These are phyloP conservation scores for Penicillium bialowiezense DNA, from an alignment of 495 filamentous ascomycete genomes.

Conservation along the genomic window DNA sequence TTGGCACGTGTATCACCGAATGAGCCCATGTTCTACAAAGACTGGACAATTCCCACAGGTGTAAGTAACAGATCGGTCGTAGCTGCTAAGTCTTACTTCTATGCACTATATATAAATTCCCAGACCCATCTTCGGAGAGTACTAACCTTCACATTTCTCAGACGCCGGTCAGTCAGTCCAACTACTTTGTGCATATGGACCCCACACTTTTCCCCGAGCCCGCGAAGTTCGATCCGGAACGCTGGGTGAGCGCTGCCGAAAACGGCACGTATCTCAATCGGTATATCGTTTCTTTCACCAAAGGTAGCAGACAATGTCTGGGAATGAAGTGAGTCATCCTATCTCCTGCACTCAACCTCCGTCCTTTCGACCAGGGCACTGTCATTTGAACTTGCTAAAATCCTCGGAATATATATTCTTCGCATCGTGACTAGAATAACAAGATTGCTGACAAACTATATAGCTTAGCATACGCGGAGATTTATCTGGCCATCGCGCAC, in stretches of 20 bases:
- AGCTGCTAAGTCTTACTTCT: too few relatives aligned
- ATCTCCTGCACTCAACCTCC: background rate
- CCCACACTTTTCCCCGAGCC: conserved; percentile 46
- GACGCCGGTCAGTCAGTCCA: conserved; percentile 47
- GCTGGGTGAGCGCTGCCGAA: conserved; percentile 41
- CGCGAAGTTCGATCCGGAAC: conserved; percentile 44
- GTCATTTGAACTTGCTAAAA: too few relatives aligned
- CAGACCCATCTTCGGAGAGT: background rate
- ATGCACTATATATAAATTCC: background rate
- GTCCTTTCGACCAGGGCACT: too few relatives aligned
- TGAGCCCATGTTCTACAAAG: conserved; percentile 36
- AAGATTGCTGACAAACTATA: background rate
- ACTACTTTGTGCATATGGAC: conserved; percentile 47
- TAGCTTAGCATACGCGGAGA: conserved; percentile 40
- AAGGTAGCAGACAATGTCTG: conserved; percentile 44
- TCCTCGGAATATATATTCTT: too few relatives aligned
- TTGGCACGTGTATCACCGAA: conserved; percentile 39
- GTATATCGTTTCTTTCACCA: conserved; percentile 43
- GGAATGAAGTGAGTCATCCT: conserved; percentile 40
- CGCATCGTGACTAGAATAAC: too few relatives aligned
- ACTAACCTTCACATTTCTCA: conserved; percentile 3
- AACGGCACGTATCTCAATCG: conserved; percentile 22
- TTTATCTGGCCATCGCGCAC: conserved; percentile 36
- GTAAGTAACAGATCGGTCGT: conserved; percentile 19
- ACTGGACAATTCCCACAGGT: conserved; percentile 33